Evolutionary conservation across 1,284 basidiomycete genomes (phyloP), one percentile per base, ranked within the genome.

Genomic region (Cryptococcus floricola): DNA sequence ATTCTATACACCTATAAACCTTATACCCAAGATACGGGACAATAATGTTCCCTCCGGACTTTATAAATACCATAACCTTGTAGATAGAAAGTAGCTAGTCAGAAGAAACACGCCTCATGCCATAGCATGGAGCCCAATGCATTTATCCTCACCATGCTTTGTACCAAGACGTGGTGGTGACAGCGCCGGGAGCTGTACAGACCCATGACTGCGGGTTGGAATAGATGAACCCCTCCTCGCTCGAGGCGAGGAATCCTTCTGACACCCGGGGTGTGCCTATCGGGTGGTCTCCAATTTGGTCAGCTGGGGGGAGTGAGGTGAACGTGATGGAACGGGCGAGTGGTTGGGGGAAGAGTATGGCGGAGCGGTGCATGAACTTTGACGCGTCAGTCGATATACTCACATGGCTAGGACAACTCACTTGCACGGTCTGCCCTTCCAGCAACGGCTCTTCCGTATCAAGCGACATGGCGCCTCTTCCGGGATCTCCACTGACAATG

Each of bases 401-500:
- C 7, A n/a, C 37, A 25, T 45, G n/a, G 42, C 48, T 45, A 13
- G 13, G 2, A 58, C 53, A 50, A 65, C 79, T 57, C 61, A 87
- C 88, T 77, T 85, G 83, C n/a, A 89, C 83, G 2, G 69, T 66
- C 14, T 83, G 77, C 4, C 87, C 87, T 2, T 77, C 70, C 1
- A 68, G 65, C 0, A 88, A 84, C 3, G 87, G 83, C 27, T 79
- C 79, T 39, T 83, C 80, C 16, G 83, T 81, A 38, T 87, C 85
- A 1, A 93, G 78, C 0, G 87, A 84, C 16, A 93, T 78, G 0
- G 84, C 83, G 0, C 91, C 91, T 9, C 87, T 81, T 23, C 84
- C 84, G 0, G 88, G 89, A 71, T 90, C 89, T 1, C 91, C 91
- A 0, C 87, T 86, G 14, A 82, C 83, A 60, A 93, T 87, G 54